Evolutionary conservation across 768 basidiomycete genomes (phyloP).

Genomic region (Paxillus involutus): DNA sequence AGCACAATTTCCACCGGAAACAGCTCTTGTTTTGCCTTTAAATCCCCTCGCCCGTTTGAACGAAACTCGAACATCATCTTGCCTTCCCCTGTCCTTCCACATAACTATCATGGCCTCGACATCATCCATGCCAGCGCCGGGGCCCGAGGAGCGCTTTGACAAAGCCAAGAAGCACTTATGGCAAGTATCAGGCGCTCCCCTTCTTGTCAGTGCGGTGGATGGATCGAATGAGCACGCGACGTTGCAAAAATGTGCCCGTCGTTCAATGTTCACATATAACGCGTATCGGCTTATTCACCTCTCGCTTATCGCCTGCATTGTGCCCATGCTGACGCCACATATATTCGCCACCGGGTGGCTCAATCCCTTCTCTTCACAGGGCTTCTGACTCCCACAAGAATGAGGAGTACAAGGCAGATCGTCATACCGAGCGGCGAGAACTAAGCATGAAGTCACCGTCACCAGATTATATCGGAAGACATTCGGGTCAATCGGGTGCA

Average conservation of each 20-base stretch:
- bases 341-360: constrained; percentile 17
- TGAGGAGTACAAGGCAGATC: constrained; percentile 20
- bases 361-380: constrained; percentile 22
- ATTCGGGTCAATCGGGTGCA: constrained; percentile 15
- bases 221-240: constrained; percentile 10
- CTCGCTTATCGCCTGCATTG: constrained; percentile 23
- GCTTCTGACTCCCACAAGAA: constrained; percentile 29
- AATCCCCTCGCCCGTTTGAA: constrained; percentile 25
- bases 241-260: constrained; percentile 7
- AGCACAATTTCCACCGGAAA: constrained; percentile 37
- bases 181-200: constrained; percentile 21
- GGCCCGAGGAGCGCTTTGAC: constrained; percentile 33
- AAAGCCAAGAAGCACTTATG: constrained; percentile 37
- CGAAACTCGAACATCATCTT: constrained; percentile 24
- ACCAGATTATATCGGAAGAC: constrained; percentile 22
- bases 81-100: constrained; percentile 20
- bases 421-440: constrained; percentile 11
- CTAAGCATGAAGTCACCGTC: constrained; percentile 15
- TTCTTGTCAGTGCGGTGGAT: constrained; percentile 5
- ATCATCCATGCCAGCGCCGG: constrained; percentile 14
- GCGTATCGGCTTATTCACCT: constrained; percentile 10
- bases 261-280: constrained; percentile 10
- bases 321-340: constrained; percentile 33
- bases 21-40: constrained; percentile 28
- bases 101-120: constrained; percentile 24